Evolutionary conservation across 495 filamentous ascomycete species (phyloP).

Genomic region (Extremus antarcticus): DNA sequence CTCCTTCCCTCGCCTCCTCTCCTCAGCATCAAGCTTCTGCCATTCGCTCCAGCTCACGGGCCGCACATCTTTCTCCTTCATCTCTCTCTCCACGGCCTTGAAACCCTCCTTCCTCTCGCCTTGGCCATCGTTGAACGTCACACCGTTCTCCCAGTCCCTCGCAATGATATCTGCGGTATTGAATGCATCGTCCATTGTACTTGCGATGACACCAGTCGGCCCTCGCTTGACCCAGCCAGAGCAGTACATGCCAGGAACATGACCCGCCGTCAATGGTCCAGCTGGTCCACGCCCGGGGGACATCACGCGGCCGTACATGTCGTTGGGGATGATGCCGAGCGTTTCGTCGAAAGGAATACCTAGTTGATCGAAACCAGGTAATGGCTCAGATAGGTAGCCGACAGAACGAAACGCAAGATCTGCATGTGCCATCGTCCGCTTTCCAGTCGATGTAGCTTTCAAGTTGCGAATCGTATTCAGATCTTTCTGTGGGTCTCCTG

Average conservation of each 20-base stretch:
- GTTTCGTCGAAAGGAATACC: conserved; percentile 66
- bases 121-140: conserved; percentile 23
- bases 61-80: conserved; percentile 40
- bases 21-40: conserved; percentile 70
- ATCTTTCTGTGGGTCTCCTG: conserved; percentile 30
- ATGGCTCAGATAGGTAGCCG: conserved; percentile 71
- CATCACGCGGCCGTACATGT: conserved; percentile 65
- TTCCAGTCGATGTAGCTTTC: conserved; percentile 39
- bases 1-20: conserved; percentile 52
- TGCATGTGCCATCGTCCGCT: conserved; percentile 37
- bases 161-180: conserved; percentile 72
- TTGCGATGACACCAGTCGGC: conserved; percentile 90
- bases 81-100: conserved; percentile 56
- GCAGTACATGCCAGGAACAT: conserved; percentile 76
- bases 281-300: conserved; percentile 24
- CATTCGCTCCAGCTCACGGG: conserved; percentile 75
- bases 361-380: conserved; percentile 65
- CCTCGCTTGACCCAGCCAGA: conserved; percentile 95
- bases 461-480: conserved; percentile 41
- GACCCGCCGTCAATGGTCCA: conserved; percentile 25
- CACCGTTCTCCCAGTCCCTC: conserved; percentile 48
- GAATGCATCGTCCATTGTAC: conserved; percentile 93
- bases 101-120: conserved; percentile 50
- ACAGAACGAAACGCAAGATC: conserved; percentile 78
- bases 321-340: conserved; percentile 73